Conservation (phyloP, 495 filamentous ascomycete genomes). For the Hamigera avellanea region DNA sequence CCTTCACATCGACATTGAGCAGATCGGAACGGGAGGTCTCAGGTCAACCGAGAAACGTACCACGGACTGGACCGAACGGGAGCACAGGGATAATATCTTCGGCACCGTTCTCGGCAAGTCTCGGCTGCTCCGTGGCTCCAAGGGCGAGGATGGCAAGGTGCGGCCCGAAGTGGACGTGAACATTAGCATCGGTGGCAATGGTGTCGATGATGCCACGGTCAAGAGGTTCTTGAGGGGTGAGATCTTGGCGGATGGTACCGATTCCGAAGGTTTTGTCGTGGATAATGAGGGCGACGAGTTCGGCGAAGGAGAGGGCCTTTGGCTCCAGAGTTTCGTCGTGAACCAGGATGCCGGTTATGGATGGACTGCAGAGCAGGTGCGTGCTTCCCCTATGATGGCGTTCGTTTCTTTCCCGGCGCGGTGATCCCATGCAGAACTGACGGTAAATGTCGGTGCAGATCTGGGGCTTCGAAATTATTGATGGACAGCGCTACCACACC, state of each 20-base stretch:
- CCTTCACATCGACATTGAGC: slow-evolving; percentile 71
- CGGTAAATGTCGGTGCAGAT: slow-evolving; percentile 22
- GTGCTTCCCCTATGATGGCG: slow-evolving; percentile 5
- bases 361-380: slow-evolving; percentile 42
- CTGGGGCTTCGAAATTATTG: slow-evolving; percentile 52
- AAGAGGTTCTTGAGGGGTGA: slow-evolving; percentile 33
- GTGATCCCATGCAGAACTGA: not conserved
- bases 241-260: slow-evolving; percentile 23
- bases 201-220: slow-evolving; percentile 35
- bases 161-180: slow-evolving; percentile 21
- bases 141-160: slow-evolving; percentile 23
- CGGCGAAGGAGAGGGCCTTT: slow-evolving; percentile 28
- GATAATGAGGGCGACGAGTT: slow-evolving; percentile 25
- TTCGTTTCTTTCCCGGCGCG: slow-evolving; percentile 2
- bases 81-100: slow-evolving; percentile 73
- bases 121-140: slow-evolving; percentile 35
- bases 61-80: slow-evolving; percentile 57
- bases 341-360: slow-evolving; percentile 19
- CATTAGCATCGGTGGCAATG: slow-evolving; percentile 21
- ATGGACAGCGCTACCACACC: slow-evolving; percentile 54
- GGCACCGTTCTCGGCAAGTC: slow-evolving; percentile 54
- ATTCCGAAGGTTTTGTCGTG: slow-evolving; percentile 24
- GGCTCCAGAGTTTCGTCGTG: slow-evolving; percentile 34
- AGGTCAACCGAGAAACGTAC: slow-evolving; percentile 58
- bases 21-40: slow-evolving; percentile 65